A percentile compares a stretch with the other conserved stretches of the same genome.
These are phyloP conservation scores for Piper betle DNA, from an alignment of 164 flowering plant genomes.

Conservation along the genomic window DNA sequence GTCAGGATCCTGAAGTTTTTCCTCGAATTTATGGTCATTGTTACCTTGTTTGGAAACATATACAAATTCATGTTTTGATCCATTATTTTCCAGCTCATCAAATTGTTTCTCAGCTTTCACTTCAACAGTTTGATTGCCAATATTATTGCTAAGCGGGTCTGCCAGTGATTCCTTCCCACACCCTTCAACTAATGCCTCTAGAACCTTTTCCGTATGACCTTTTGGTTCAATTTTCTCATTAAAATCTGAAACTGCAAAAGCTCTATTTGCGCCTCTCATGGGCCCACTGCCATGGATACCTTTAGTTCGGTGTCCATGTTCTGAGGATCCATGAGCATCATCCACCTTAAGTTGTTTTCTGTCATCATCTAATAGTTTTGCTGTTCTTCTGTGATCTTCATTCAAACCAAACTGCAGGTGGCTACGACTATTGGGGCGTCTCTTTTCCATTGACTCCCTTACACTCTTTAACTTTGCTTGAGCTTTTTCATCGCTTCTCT, in stretches of 20 bases:
- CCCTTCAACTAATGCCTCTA: slow-evolving; percentile 12
- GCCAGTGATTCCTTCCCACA: slow-evolving; percentile 16
- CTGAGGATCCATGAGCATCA: slow-evolving; percentile 11
- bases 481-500: slow-evolving; percentile 61
- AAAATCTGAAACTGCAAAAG: slow-evolving; percentile 14
- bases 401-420: slow-evolving; percentile 17
- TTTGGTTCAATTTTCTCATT: slow-evolving; percentile 7
- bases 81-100: slow-evolving; percentile 41
- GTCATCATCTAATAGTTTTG: slow-evolving; percentile 10
- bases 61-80: slow-evolving; percentile 3
- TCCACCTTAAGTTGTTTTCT: slow-evolving; percentile 12
- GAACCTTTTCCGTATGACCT: slow-evolving; percentile 6
- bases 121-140: slow-evolving; percentile 26
- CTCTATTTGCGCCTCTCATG: not conserved
- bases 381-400: slow-evolving; percentile 16
- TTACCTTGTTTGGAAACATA: not conserved
- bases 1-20: too few relatives aligned
- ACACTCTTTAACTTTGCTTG: slow-evolving; percentile 47
- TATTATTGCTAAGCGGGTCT: slow-evolving; percentile 14
- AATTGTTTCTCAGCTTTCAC: slow-evolving; percentile 55
- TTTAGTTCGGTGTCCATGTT: slow-evolving; percentile 10
- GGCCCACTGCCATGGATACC: not conserved
- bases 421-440: slow-evolving; percentile 27
- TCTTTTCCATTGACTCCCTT: slow-evolving; percentile 40
- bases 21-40: too few relatives aligned